Conservation (phyloP, 495 filamentous ascomycete species). For the Viridothelium virens region DNA sequence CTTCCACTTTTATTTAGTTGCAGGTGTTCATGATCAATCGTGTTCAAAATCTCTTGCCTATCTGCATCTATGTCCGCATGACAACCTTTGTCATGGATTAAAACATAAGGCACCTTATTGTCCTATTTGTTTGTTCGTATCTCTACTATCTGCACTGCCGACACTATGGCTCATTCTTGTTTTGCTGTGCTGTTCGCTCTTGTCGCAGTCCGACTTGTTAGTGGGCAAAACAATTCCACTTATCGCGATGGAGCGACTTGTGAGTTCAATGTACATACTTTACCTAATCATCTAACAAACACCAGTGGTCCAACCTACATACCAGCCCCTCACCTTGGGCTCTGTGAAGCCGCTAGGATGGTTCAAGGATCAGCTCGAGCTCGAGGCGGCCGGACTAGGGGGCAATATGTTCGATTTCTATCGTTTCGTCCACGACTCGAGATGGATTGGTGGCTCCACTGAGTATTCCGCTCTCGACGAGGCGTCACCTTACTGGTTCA, state of each 20-base stretch:
- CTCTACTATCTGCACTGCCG: no score
- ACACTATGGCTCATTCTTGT: no score
- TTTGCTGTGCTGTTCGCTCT: neutral
- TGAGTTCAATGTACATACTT: neutral
- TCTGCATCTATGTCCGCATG: no score
- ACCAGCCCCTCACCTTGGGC: conserved; percentile 35
- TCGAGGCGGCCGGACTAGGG: conserved; percentile 49
- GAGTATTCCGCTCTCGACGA: conserved; percentile 57
- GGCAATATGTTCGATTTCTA: conserved; percentile 57
- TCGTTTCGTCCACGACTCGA: conserved; percentile 45
- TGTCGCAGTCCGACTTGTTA: neutral
- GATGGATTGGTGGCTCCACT: conserved; percentile 48
- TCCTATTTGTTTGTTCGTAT: no score
- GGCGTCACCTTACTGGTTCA: conserved; percentile 59
- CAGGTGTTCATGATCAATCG: no score
- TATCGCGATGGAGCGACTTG: neutral
- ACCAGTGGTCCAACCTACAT: conserved; percentile 1
- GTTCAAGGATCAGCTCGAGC: conserved; percentile 48
- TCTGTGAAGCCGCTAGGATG: conserved; percentile 52
- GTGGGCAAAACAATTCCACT: neutral
- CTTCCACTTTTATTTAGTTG: no score
- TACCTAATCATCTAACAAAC: neutral
- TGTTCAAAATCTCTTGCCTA: no score
- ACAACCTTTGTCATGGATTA: no score
- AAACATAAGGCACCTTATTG: no score